phyloP scores from a whole-genome alignment of 2,329 filamentous ascomycete genomes.

The Cladophialophora carrionii region DNA sequence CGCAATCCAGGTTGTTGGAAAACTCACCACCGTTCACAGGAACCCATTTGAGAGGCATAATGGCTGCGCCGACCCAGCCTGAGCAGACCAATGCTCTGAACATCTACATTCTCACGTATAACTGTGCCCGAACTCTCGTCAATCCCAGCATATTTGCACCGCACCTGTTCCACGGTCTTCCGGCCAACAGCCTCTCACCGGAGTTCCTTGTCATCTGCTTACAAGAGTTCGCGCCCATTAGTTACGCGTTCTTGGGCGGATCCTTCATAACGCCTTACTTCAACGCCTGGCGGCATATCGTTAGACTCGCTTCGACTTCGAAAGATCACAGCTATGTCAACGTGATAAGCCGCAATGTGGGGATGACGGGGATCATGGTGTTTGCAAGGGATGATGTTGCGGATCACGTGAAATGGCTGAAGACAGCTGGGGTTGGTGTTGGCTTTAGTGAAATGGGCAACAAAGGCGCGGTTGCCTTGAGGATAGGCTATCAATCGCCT shows the following conservation, averaged over 20 bases:
- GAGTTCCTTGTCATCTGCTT: slow-evolving; percentile 70
- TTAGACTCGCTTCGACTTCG: slow-evolving; percentile 62
- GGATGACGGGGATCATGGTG: slow-evolving; percentile 87
- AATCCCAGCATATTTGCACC: slow-evolving; percentile 70
- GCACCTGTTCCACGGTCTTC: slow-evolving; percentile 67
- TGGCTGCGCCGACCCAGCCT: slow-evolving; percentile 3
- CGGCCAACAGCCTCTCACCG: slow-evolving; percentile 57
- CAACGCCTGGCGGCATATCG: slow-evolving; percentile 68
- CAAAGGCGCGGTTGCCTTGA: slow-evolving; percentile 85
- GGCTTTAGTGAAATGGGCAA: slow-evolving; percentile 89
- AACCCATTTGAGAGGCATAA: not conserved
- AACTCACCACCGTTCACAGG: not conserved
- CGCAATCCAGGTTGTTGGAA: not conserved
- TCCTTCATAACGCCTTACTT: slow-evolving; percentile 78
- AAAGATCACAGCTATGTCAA: slow-evolving; percentile 62
- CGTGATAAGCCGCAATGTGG: slow-evolving; percentile 72
- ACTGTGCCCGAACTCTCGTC: slow-evolving; percentile 75
- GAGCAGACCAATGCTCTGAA: slow-evolving; percentile 18
- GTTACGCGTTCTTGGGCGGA: slow-evolving; percentile 81
- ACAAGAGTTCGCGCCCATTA: slow-evolving; percentile 86
- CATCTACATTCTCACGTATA: slow-evolving; percentile 79
- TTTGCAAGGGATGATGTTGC: slow-evolving; percentile 69
- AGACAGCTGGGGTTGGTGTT: slow-evolving; percentile 81
- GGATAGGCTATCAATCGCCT: slow-evolving; percentile 58
- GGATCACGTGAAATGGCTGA: slow-evolving; percentile 64